phyloP scores from a whole-genome alignment of 2,329 filamentous ascomycete species.

The Periconia sp. region DNA sequence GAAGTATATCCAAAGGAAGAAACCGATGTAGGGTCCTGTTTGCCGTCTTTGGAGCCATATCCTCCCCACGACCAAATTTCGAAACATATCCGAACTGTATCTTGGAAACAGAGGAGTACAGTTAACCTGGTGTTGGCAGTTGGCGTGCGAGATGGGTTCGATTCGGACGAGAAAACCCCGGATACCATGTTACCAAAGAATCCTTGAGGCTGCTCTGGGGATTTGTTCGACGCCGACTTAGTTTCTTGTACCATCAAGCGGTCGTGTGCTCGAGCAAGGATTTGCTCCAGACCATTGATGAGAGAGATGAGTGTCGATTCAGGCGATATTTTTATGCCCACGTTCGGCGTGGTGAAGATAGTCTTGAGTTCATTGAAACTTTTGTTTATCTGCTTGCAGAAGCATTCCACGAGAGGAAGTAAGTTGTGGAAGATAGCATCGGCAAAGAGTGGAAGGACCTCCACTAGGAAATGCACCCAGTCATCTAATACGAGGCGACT shows the following conservation, averaged over 20 bases:
- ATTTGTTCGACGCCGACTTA: slow-evolving; percentile 71
- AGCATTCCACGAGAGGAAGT: slow-evolving; percentile 86
- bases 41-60: slow-evolving; percentile 62
- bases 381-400: slow-evolving; percentile 77
- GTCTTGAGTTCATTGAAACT: slow-evolving; percentile 75
- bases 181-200: slow-evolving; percentile 96
- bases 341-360: slow-evolving; percentile 60
- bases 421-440: slow-evolving; percentile 88
- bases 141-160: slow-evolving; percentile 75
- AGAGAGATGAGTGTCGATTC: slow-evolving; percentile 82
- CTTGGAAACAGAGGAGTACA: slow-evolving; percentile 94
- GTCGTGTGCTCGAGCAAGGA: slow-evolving; percentile 86
- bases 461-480: slow-evolving; percentile 86
- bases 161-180: slow-evolving; percentile 83
- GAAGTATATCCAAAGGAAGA: slow-evolving; percentile 93
- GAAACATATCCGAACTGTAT: slow-evolving; percentile 90
- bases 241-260: slow-evolving; percentile 78
- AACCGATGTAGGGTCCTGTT: slow-evolving; percentile 69
- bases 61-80: slow-evolving; percentile 93
- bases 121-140: slow-evolving; percentile 94
- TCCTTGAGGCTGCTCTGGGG: slow-evolving; percentile 80
- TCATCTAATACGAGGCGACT: slow-evolving; percentile 84
- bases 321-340: slow-evolving; percentile 50
- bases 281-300: slow-evolving; percentile 90
- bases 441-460: slow-evolving; percentile 83